phyloP scores from a whole-genome alignment of 371 early-diverging fungal genomes.

The Quaeritorhiza haematococci region DNA sequence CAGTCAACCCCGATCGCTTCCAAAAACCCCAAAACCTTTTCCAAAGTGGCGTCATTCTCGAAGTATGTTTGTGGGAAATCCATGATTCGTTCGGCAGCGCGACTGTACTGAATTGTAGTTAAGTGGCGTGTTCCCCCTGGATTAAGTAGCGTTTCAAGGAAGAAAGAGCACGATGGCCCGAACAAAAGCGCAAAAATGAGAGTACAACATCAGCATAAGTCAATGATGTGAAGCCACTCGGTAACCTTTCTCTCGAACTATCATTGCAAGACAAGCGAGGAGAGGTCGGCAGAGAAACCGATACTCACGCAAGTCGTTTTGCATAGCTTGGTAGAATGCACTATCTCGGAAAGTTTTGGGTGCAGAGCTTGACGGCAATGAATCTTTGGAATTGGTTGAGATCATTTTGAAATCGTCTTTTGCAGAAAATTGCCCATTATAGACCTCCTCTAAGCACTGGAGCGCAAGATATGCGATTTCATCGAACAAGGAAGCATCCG shows the following conservation, averaged over 20 bases:
- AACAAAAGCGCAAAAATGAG: not conserved
- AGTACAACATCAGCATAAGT: not conserved
- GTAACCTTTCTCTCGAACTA: too few relatives aligned
- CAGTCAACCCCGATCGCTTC: conserved; percentile 29
- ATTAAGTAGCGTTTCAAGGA: not conserved
- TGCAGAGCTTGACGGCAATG: not conserved
- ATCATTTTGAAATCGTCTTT: not conserved
- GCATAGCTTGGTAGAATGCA: conserved; percentile 37
- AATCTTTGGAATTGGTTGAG: conserved; percentile 6
- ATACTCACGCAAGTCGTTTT: conserved; percentile 31
- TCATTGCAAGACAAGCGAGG: not conserved
- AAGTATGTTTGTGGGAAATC: conserved; percentile 26
- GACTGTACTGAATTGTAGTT: conserved; percentile 27
- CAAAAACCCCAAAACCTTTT: conserved; percentile 20
- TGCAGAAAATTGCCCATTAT: conserved; percentile 5
- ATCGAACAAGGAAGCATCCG: conserved; percentile 28
- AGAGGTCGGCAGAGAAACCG: not conserved
- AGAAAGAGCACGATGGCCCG: not conserved
- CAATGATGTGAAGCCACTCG: not conserved
- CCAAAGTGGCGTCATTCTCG: conserved; percentile 18
- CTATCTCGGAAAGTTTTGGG: conserved; percentile 16
- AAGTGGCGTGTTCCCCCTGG: conserved; percentile 29
- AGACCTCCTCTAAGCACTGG: conserved; percentile 6
- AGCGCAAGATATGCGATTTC: conserved; percentile 15
- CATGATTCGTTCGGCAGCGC: conserved; percentile 34